Evolutionary conservation across 345 rosid species (phyloP).

Genomic region (Isatis tinctoria): DNA sequence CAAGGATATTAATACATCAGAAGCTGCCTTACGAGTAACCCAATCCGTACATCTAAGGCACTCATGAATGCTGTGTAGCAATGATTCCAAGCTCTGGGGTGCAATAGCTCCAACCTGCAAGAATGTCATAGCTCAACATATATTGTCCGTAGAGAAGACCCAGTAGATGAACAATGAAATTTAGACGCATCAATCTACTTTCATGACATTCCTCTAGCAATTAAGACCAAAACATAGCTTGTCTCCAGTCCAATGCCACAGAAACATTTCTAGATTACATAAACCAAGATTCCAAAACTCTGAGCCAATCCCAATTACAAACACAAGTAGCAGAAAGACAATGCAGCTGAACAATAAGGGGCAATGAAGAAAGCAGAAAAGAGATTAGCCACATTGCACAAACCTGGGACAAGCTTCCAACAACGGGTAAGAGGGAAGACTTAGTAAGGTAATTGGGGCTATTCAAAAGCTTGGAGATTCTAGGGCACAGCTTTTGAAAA

Average conservation of each 20-base stretch:
- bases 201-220: not conserved
- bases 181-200: not conserved
- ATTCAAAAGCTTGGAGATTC: constrained; percentile 76
- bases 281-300: not conserved
- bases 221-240: not conserved
- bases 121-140: not conserved
- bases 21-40: constrained; percentile 93
- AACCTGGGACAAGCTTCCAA: constrained; percentile 85
- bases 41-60: constrained; percentile 87
- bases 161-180: not conserved
- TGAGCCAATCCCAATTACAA: not conserved
- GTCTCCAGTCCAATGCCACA: not conserved
- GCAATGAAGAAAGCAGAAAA: not conserved
- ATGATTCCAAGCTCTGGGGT: constrained; percentile 69
- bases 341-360: not conserved
- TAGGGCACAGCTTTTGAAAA: constrained; percentile 78
- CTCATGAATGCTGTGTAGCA: constrained; percentile 78
- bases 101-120: constrained; percentile 87
- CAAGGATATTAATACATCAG: constrained; percentile 70
- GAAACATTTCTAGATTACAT: not conserved
- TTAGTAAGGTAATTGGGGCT: constrained; percentile 75
- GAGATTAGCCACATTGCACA: constrained; percentile 20
- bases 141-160: not conserved
- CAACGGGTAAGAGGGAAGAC: constrained; percentile 67
- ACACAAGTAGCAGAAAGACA: not conserved